Conservation (phyloP, 148 eudicot genomes). For the Rheum nobile region DNA sequence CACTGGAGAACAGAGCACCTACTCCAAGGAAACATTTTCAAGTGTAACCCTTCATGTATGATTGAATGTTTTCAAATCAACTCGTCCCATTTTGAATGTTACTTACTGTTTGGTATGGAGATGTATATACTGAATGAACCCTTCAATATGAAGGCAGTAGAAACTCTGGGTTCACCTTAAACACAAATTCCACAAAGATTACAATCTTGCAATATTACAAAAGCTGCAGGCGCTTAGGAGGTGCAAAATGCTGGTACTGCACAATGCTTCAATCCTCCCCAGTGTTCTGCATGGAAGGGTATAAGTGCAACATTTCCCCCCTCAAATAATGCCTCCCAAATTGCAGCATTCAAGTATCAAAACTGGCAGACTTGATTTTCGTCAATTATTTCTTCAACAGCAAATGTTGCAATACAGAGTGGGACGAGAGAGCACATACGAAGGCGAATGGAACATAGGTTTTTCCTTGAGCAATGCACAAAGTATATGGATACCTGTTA, state of each 20-base stretch:
- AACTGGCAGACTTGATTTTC: no score
- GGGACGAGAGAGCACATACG: background rate
- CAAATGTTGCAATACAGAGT: background rate
- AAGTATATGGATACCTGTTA: background rate
- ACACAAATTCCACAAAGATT: background rate
- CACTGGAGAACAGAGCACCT: slow-evolving; percentile 70
- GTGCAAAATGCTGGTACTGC: background rate
- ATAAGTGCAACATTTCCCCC: no score
- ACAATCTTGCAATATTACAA: background rate
- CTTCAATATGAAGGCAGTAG: background rate
- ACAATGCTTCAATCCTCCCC: no score
- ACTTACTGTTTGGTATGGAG: background rate
- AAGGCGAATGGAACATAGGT: background rate
- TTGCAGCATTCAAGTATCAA: no score
- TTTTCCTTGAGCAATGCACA: background rate
- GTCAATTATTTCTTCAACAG: no score
- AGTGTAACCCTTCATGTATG: slow-evolving; percentile 19
- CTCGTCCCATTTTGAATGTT: background rate
- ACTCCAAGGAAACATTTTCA: slow-evolving; percentile 80
- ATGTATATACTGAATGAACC: slow-evolving; percentile 1
- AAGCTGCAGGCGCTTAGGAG: background rate
- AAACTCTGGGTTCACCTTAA: background rate
- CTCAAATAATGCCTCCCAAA: no score
- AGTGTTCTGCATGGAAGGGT: no score
- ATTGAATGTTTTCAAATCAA: background rate